These are phyloP conservation scores for Scopulariopsis brevicaulis DNA, from an alignment of 2,329 filamentous ascomycete species.

Conservation along the genomic window DNA sequence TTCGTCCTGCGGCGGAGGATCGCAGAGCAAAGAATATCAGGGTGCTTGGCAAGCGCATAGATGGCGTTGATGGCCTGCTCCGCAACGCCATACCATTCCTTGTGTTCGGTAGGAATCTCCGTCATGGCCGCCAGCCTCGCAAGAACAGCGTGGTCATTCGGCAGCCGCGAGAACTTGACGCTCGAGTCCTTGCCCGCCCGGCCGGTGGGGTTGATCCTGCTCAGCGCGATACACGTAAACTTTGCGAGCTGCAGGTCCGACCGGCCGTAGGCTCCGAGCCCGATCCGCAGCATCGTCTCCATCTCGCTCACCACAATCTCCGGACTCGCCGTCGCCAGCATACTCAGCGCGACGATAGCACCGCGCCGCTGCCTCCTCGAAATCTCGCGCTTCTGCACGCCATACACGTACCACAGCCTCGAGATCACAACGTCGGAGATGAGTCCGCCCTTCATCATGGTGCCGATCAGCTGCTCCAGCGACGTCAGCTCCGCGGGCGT, in stretches of 20 bases:
- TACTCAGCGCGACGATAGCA: slow-evolving; percentile 90
- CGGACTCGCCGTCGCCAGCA: slow-evolving; percentile 86
- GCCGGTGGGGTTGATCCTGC: slow-evolving; percentile 77
- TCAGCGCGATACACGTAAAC: slow-evolving; percentile 87
- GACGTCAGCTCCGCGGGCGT: slow-evolving; percentile 92
- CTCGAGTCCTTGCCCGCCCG: slow-evolving; percentile 59
- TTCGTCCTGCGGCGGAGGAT: slow-evolving; percentile 80
- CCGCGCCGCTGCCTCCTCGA: slow-evolving; percentile 84
- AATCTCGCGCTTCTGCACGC: slow-evolving; percentile 85
- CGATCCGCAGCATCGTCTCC: slow-evolving; percentile 85
- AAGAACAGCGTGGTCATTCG: slow-evolving; percentile 86
- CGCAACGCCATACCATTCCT: slow-evolving; percentile 92
- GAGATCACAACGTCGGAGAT: slow-evolving; percentile 77
- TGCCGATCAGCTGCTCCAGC: slow-evolving; percentile 85
- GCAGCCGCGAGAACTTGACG: slow-evolving; percentile 61
- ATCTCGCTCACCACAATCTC: slow-evolving; percentile 93
- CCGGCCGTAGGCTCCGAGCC: slow-evolving; percentile 69
- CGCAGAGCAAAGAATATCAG: slow-evolving; percentile 85
- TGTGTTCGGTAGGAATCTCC: slow-evolving; percentile 77
- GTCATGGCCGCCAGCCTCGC: slow-evolving; percentile 71
- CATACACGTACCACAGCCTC: slow-evolving; percentile 97
- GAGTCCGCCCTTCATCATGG: slow-evolving; percentile 92
- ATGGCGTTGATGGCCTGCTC: slow-evolving; percentile 96
- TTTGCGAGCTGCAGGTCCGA: slow-evolving; percentile 82
- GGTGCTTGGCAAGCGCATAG: slow-evolving; percentile 86